Evolutionary conservation across 805 yeast species (phyloP).

Genomic region (Saturnispora serradocipensis): DNA sequence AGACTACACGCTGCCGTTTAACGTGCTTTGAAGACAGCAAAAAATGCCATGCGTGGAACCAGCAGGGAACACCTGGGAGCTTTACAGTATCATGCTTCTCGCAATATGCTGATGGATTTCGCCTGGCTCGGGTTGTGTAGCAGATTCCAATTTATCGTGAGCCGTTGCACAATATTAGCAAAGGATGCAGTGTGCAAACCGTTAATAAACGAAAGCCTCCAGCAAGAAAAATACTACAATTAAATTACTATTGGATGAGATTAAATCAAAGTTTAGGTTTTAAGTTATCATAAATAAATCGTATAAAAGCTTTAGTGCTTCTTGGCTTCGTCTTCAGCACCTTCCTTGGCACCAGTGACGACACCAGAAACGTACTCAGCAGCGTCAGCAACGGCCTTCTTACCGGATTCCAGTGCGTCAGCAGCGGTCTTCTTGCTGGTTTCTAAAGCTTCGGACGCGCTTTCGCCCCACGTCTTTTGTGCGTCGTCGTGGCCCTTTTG

Average conservation of each 20-base stretch:
- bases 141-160: too few species aligned
- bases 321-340: conserved; percentile 20
- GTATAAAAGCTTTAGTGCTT: conserved; percentile 4
- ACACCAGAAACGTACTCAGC: conserved; percentile 53
- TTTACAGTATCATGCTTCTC: too few species aligned
- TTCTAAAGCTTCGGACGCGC: conserved; percentile 37
- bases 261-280: not conserved
- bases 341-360: conserved; percentile 45
- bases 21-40: too few species aligned
- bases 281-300: not conserved
- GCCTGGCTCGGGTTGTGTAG: too few species aligned
- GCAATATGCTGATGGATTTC: too few species aligned
- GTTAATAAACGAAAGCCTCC: too few species aligned
- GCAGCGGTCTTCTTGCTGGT: conserved; percentile 40
- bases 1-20: too few species aligned
- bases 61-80: too few species aligned
- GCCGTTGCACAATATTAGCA: too few species aligned
- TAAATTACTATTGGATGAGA: not conserved
- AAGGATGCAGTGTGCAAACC: too few species aligned
- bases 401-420: conserved; percentile 39
- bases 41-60: too few species aligned
- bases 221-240: not conserved
- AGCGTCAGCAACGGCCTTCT: conserved; percentile 39
- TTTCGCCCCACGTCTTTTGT: conserved; percentile 31
- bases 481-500: conserved; percentile 40